phyloP scores from a whole-genome alignment of 495 filamentous ascomycete genomes.

The Tuber aestivum region DNA sequence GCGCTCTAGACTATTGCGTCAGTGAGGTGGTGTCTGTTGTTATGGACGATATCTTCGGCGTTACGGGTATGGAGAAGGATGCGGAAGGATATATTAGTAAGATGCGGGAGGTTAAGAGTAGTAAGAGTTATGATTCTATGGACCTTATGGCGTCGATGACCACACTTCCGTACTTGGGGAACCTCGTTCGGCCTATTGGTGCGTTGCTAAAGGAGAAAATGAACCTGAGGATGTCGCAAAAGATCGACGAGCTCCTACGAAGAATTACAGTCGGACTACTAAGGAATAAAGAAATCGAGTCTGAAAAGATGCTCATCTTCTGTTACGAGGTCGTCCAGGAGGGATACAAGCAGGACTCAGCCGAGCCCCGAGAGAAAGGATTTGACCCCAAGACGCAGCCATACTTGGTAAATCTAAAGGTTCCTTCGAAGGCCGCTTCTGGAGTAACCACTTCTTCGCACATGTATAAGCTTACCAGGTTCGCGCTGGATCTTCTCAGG shows the following conservation, averaged over 20 bases:
- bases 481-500: conserved; percentile 78
- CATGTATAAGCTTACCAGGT: conserved; percentile 75
- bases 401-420: conserved; percentile 69
- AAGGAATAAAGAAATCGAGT: conserved; percentile 67
- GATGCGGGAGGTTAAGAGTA: conserved; percentile 96
- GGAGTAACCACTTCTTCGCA: conserved; percentile 64
- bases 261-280: conserved; percentile 76
- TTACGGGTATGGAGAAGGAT: conserved; percentile 94
- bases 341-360: conserved; percentile 54
- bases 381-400: conserved; percentile 59
- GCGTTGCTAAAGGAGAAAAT: conserved; percentile 73
- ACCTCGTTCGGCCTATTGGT: conserved; percentile 70
- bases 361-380: conserved; percentile 46
- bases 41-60: conserved; percentile 96
- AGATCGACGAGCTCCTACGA: conserved; percentile 82
- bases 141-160: conserved; percentile 78
- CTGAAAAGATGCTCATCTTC: conserved; percentile 75
- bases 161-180: conserved; percentile 64
- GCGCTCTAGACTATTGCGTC: conserved; percentile 85
- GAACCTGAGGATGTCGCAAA: conserved; percentile 67
- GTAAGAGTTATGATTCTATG: conserved; percentile 96
- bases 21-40: conserved; percentile 69
- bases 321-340: conserved; percentile 90
- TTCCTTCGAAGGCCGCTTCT: conserved; percentile 61
- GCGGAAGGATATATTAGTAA: conserved; percentile 89